Percentiles rank a stretch among this genome's conserved stretches.
Conservation (phyloP, 1,284 basidiomycete genomes). For the Lentinula novae-zelandiae region DNA sequence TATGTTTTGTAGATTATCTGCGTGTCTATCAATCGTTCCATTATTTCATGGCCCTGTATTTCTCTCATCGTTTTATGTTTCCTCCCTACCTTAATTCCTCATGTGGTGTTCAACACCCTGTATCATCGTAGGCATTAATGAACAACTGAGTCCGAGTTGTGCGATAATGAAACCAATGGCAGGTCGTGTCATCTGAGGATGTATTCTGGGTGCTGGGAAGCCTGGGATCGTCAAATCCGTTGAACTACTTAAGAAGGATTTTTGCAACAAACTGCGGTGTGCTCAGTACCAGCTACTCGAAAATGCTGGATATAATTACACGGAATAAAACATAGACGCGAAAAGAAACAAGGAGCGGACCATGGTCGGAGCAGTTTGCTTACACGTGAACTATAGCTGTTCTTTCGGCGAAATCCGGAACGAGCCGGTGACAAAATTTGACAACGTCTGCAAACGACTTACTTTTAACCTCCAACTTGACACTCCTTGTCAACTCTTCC, state of each 20-base stretch:
- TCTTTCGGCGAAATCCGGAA: neutral
- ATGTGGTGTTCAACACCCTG: neutral
- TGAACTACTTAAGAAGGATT: too few species aligned
- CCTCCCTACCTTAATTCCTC: neutral
- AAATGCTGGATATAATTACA: neutral
- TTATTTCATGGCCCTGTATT: neutral
- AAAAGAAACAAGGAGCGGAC: neutral
- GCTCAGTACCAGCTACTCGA: too few species aligned
- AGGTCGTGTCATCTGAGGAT: too few species aligned
- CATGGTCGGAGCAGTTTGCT: neutral
- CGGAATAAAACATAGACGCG: too few species aligned
- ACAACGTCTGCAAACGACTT: neutral
- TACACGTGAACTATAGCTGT: neutral
- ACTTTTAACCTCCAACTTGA: neutral
- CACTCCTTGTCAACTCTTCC: neutral
- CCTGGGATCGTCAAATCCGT: too few species aligned
- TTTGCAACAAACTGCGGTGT: too few species aligned
- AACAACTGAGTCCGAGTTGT: neutral
- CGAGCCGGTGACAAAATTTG: neutral
- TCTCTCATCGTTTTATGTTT: neutral
- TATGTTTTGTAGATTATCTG: neutral
- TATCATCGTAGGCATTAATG: neutral
- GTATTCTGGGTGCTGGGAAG: too few species aligned
- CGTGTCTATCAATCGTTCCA: neutral
- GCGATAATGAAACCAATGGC: too few species aligned